Evolutionary conservation across 2,329 filamentous ascomycete genomes (phyloP).

Genomic region (Fusarium begoniae): DNA sequence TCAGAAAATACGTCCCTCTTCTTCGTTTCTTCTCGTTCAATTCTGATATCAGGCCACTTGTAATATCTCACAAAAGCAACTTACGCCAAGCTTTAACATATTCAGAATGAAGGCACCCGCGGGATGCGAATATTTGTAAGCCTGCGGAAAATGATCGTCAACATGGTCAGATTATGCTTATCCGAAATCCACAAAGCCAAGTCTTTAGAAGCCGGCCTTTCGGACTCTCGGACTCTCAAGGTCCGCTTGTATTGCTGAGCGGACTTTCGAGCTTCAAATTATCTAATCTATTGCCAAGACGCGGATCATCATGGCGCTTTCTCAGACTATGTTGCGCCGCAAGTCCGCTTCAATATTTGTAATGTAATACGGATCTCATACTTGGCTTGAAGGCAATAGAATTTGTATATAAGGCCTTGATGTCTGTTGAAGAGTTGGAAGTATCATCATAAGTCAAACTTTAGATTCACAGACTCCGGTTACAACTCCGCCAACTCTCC

Average conservation of each 20-base stretch:
- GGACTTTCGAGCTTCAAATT: not conserved
- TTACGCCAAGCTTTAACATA: not conserved
- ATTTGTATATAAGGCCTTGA: constrained; percentile 2
- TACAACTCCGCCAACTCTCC: not conserved
- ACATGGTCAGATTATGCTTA: constrained; percentile 10
- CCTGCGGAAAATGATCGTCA: not conserved
- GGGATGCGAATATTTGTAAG: constrained; percentile 16
- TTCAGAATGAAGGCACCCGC: not conserved
- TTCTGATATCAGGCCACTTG: not conserved
- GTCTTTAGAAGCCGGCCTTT: not conserved
- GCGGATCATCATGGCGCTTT: not conserved
- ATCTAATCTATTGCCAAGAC: not conserved
- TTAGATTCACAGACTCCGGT: not conserved
- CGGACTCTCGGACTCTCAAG: constrained; percentile 12
- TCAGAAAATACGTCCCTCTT: too few relatives aligned
- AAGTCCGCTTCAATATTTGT: not conserved
- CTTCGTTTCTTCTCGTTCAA: too few relatives aligned
- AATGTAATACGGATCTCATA: not conserved
- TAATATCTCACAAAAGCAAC: not conserved
- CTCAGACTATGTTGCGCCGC: not conserved
- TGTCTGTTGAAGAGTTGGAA: not conserved
- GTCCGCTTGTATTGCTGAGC: not conserved
- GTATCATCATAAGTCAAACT: not conserved
- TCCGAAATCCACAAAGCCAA: constrained; percentile 14
- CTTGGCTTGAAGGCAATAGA: not conserved